Base-by-base conservation (phyloP, 2,329 filamentous ascomycete genomes). In the Exophiala oligosperma region DNA sequence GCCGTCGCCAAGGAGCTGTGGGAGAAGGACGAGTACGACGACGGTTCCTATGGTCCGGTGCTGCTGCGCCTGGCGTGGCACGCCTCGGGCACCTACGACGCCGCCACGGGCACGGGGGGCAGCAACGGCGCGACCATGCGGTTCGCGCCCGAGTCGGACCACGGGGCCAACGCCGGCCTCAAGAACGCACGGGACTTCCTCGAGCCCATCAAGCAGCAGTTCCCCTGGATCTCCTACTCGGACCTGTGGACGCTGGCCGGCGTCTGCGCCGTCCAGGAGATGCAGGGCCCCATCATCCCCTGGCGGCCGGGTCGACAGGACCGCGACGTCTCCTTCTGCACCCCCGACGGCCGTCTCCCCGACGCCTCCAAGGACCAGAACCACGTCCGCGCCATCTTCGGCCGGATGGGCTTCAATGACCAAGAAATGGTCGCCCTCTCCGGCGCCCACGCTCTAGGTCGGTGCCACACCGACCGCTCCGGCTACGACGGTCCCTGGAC, bases 81-180 rank as follows among this genome's bases (percentile, higher is more conserved):
- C 79, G 87, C 88, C 65, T 92, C 88, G 68, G 93, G 93, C 68
- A 99, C 93, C 68, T 97, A 88, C 71, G 93, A 97, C 73, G 89
- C 88, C 79, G 84, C 84, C 71, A 96, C 92, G 26, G 83, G 84
- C 65, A 97, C 93, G 47, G 94, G 93, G 69, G 93, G 93, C 66
- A 93, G 89, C 81, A 96, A 97, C 75, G 93, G 94, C 66, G 93
- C 93, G 57, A 97, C 92, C 66, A 97, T 97, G 94, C 87, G 94
- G 72, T 97, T 97, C 74, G 81, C 87, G 24, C 92, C 93, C 48
- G 94, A 97, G 79, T 81, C 85, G 60, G 87, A 88, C 74, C 93
- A 99, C 77, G 92, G 92, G 67, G 94, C 93, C 76, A 99, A 99
- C 72, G 91, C 93, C 59, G 94, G 93, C 67, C 82, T 97, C 70